A percentile compares a stretch with the other conserved stretches of the same genome.
phyloP scores from a whole-genome alignment of 768 basidiomycete genomes.

The Cubamyces lactineus region DNA sequence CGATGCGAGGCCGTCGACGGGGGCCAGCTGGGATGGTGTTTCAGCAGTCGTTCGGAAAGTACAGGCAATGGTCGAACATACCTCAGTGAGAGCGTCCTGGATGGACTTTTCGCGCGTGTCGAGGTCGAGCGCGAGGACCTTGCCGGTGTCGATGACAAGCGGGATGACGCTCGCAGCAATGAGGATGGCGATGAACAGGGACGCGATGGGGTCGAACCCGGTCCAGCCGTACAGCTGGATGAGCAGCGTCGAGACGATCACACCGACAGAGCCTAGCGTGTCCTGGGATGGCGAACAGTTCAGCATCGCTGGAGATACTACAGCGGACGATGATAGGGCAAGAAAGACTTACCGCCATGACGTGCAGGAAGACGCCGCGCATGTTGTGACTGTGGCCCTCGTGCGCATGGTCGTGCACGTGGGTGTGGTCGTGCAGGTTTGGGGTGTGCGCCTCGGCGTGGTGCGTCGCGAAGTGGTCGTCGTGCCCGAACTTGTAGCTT shows the following conservation, averaged over 20 bases:
- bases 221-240: conserved; percentile 99
- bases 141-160: conserved; percentile 91
- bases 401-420: conserved; percentile 50
- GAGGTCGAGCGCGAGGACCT: conserved; percentile 84
- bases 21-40: conserved; percentile 54
- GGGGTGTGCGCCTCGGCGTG: conserved; percentile 44
- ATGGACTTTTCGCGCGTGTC: conserved; percentile 61
- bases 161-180: conserved; percentile 97
- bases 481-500: conserved; percentile 57
- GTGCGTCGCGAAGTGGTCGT: conserved; percentile 53
- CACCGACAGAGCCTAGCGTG: conserved; percentile 95
- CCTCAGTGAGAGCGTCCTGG: conserved; percentile 64
- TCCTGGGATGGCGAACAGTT: conserved; percentile 52
- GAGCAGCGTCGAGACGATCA: conserved; percentile 94
- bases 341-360: conserved; percentile 75
- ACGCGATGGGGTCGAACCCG: conserved; percentile 97
- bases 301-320: background rate
- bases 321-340: background rate
- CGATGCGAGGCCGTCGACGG: conserved; percentile 79
- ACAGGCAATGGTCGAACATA: conserved; percentile 35
- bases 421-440: conserved; percentile 55
- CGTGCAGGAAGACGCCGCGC: conserved; percentile 98
- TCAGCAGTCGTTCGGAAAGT: background rate
- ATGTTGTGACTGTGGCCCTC: conserved; percentile 97
- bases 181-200: conserved; percentile 91